Evolutionary conservation across 495 filamentous ascomycete genomes (phyloP).

Genomic region (Cercophora scortea): DNA sequence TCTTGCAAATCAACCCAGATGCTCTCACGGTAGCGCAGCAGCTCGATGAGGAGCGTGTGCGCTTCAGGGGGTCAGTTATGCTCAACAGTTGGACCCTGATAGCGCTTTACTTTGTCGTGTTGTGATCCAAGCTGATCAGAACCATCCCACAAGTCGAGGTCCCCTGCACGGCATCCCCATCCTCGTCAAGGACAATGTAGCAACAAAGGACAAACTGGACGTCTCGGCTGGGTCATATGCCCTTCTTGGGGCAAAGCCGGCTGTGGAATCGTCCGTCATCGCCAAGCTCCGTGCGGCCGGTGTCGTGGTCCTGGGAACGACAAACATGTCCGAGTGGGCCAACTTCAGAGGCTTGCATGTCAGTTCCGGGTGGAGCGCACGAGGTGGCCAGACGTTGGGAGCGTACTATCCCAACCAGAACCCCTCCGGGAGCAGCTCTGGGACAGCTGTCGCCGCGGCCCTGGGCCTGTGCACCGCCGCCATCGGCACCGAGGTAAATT

Average conservation of each 20-base stretch:
- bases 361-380: conserved; percentile 31
- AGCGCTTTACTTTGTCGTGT: too few relatives aligned
- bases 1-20: neutral
- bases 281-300: conserved; percentile 36
- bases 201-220: conserved; percentile 16
- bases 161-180: conserved; percentile 30
- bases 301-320: conserved; percentile 38
- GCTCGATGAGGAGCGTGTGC: neutral
- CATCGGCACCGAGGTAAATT: conserved; percentile 25
- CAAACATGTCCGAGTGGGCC: conserved; percentile 35
- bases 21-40: neutral
- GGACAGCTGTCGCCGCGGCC: conserved; percentile 22
- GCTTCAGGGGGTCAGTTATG: neutral
- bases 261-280: conserved; percentile 33
- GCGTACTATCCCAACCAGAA: conserved; percentile 27
- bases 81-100: too few relatives aligned
- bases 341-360: conserved; percentile 23
- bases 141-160: neutral
- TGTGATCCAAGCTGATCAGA: too few relatives aligned
- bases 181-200: conserved; percentile 32
- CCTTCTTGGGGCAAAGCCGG: conserved; percentile 36
- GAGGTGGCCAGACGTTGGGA: conserved; percentile 12
- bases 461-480: conserved; percentile 22
- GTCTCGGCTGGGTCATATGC: conserved; percentile 43
- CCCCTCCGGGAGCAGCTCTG: conserved; percentile 25